Evolutionary conservation across 306 rosid species (phyloP).

Genomic region (Sechiopsis laciniata): DNA sequence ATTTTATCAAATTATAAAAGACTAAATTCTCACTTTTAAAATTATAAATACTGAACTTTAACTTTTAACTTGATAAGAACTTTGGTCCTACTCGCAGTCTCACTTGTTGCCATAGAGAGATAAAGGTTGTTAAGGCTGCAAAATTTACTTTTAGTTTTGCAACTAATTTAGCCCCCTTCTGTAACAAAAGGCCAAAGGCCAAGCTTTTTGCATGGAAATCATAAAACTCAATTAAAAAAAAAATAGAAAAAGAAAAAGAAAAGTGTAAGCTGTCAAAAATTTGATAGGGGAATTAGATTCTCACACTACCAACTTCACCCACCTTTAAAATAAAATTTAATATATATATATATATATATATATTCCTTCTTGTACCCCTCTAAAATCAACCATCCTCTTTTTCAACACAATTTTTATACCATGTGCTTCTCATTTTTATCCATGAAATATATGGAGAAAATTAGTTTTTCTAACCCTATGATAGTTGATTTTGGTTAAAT

Average conservation of each 20-base stretch:
- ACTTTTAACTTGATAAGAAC: too few species aligned
- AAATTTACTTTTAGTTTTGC: conserved; percentile 1
- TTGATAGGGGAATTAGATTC: conserved; percentile 33
- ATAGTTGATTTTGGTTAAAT: too few species aligned
- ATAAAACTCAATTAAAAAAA: not conserved
- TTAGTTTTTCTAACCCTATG: too few species aligned
- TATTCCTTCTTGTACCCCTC: not conserved
- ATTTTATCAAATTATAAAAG: too few species aligned
- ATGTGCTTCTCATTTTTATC: too few species aligned
- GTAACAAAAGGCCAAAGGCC: not conserved
- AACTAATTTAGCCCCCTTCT: conserved; percentile 16
- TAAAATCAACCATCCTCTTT: not conserved
- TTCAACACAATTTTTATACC: not conserved
- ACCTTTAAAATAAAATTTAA: not conserved
- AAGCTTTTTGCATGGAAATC: conserved; percentile 24
- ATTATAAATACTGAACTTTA: too few species aligned
- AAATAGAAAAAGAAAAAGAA: too few species aligned
- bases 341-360: not conserved
- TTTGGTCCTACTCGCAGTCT: not conserved
- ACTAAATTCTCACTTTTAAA: too few species aligned
- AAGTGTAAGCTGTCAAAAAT: not conserved
- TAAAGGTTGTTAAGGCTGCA: conserved; percentile 15
- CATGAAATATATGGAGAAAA: too few species aligned
- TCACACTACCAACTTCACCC: conserved; percentile 20
- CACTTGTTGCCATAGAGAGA: not conserved